Base-by-base conservation (phyloP, 805 yeast genomes). In the Yarrowia hollandica region DNA sequence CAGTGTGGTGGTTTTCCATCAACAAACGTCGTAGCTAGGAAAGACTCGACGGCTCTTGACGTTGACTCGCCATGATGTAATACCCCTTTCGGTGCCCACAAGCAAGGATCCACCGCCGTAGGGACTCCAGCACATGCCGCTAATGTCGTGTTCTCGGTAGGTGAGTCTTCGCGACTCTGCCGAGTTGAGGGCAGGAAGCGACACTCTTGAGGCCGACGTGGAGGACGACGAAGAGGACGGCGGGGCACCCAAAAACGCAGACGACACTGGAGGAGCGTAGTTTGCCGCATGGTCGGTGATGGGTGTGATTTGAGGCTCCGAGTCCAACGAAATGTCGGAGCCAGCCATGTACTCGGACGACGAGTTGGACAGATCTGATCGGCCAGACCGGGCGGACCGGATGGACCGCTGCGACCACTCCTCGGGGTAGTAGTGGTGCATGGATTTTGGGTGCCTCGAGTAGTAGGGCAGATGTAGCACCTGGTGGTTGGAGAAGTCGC, bases 401-500 rank as follows among this genome's bases (percentile, higher is more conserved):
- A 21, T n/a, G 22, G 54, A 26, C 22, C 57, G 34, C 34, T 35
- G 25, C 28, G 39, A 44, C 38, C 41, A 21, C 34, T 46, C 30
- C 39, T 30, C 57, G 35, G 37, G 34, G 19, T 52, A 44, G 61
- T 52, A 28, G 60, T 54, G 52, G 25, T 30, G 62, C 41, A 48
- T 54, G 14, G 38, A 14, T 39, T 18, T 42, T 14, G 46, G 58
- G 15, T 50, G 54, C 7, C 33, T 61, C 18, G 62, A 59, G 48
- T n/a, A 61, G 52, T 54, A 34, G n/a, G 72, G 71, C 18, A 70
- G 62, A 26, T 64, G 64, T 28, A 90, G 77, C 33, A 90, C 90
- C 69, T 87, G 92, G 68, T 88, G 92, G 64, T 86, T 83, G 61
- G 78, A 75, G 64, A 83, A 80, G 66, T 86, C 82, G 62, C 96